These are phyloP conservation scores for Oryza glaberrima DNA, from an alignment of 176 grass and related monocot species.

Conservation along the genomic window DNA sequence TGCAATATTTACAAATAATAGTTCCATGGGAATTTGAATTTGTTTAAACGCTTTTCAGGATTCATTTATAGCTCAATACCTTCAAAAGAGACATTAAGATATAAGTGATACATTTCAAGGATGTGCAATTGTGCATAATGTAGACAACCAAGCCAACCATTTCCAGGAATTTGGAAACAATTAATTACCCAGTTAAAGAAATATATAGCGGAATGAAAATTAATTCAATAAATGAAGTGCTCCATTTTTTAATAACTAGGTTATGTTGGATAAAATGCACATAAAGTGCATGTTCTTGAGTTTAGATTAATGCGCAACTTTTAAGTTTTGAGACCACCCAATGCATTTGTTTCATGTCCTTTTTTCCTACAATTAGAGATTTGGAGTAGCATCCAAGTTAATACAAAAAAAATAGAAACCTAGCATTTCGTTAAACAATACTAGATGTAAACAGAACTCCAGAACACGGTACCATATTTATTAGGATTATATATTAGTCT, in stretches of 20 bases:
- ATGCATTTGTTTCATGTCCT: conserved; percentile 7
- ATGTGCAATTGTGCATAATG: neutral
- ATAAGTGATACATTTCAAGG: conserved; percentile 21
- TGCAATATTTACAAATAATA: conserved; percentile 6
- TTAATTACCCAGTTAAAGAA: neutral
- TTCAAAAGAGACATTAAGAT: conserved; percentile 8
- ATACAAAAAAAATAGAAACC: neutral
- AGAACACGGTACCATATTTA: neutral
- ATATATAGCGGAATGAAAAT: neutral
- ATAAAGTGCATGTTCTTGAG: neutral
- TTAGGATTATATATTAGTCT: neutral
- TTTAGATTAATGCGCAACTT: conserved; percentile 17
- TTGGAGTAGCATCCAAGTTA: conserved; percentile 30
- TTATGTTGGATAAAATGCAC: neutral
- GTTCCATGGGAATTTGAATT: neutral
- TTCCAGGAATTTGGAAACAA: neutral
- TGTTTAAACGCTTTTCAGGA: conserved; percentile 6
- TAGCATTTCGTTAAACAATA: neutral
- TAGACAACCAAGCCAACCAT: conserved; percentile 15
- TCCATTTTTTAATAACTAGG: conserved; percentile 15
- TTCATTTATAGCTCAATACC: conserved; percentile 19
- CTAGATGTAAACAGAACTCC: conserved; percentile 2
- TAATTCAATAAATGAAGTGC: conserved; percentile 14
- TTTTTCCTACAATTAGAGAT: neutral
- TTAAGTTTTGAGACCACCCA: conserved; percentile 5